phyloP scores from a whole-genome alignment of 441 rosid genomes.

The Erodium chrysanthum region DNA sequence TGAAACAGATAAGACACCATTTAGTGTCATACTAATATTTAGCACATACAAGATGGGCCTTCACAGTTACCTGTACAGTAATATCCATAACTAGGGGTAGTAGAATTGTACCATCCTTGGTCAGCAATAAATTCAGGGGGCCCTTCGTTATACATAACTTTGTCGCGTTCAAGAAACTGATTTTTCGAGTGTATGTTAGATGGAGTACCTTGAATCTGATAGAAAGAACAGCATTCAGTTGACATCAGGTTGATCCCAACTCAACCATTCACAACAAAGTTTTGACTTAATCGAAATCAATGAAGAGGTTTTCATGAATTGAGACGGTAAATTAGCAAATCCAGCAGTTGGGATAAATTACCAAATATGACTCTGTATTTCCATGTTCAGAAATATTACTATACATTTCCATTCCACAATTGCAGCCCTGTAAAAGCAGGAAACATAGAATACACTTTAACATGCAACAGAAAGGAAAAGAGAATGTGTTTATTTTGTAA shows the following conservation, averaged over 20 bases:
- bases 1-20: conserved; percentile 9
- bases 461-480: background rate
- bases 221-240: background rate
- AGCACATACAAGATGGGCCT: conserved; percentile 2
- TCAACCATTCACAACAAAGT: background rate
- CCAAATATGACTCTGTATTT: conserved; percentile 28
- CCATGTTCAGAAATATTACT: conserved; percentile 27
- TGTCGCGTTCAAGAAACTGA: conserved; percentile 36
- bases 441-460: background rate
- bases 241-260: background rate
- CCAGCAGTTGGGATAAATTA: conserved; percentile 13
- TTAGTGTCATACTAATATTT: background rate
- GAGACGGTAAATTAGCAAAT: background rate
- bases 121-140: conserved; percentile 56
- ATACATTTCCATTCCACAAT: conserved; percentile 34
- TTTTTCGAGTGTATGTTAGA: conserved; percentile 29
- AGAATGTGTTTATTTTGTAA: background rate
- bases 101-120: conserved; percentile 69
- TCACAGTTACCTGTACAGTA: conserved; percentile 73
- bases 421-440: conserved; percentile 26
- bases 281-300: background rate
- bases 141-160: conserved; percentile 66
- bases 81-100: conserved; percentile 62
- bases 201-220: conserved; percentile 37
- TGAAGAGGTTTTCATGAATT: background rate